These are phyloP conservation scores for Trichoderma reesei DNA, from an alignment of 495 filamentous ascomycete genomes.

Conservation along the genomic window DNA sequence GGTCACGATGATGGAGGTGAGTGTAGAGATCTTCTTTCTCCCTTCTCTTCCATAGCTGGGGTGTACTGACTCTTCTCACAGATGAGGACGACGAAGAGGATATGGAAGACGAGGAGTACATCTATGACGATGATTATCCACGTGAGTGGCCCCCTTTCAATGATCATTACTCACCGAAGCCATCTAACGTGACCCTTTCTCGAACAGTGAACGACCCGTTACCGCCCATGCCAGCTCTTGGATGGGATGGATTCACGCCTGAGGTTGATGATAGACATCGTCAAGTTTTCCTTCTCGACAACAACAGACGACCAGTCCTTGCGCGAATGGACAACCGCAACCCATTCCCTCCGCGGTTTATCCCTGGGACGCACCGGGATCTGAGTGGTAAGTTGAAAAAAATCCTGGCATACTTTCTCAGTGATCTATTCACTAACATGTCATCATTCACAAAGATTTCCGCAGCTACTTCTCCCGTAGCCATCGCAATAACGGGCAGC, in stretches of 20 bases:
- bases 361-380: constrained; percentile 5
- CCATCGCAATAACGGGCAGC: constrained; percentile 20
- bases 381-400: constrained; percentile 16
- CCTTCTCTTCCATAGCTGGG: neutral
- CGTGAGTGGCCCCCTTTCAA: constrained; percentile 39
- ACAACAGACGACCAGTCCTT: constrained; percentile 6
- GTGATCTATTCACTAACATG: neutral
- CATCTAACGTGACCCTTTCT: constrained; percentile 11
- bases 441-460: constrained; percentile 25
- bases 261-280: constrained; percentile 8
- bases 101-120: constrained; percentile 59
- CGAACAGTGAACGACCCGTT: constrained; percentile 42
- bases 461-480: constrained; percentile 24
- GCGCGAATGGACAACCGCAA: neutral
- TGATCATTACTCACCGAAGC: neutral
- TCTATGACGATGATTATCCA: constrained; percentile 58
- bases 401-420: neutral
- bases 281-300: constrained; percentile 3
- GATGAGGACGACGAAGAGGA: constrained; percentile 58
- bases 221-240: constrained; percentile 30
- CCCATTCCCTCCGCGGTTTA: constrained; percentile 1
- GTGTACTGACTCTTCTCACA: constrained; percentile 7
- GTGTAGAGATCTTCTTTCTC: constrained; percentile 18
- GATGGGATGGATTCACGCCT: constrained; percentile 32
- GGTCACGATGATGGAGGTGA: constrained; percentile 53